Base-by-base conservation (phyloP, 192 early-diverging fungal species). In the Funneliformis geosporum region DNA sequence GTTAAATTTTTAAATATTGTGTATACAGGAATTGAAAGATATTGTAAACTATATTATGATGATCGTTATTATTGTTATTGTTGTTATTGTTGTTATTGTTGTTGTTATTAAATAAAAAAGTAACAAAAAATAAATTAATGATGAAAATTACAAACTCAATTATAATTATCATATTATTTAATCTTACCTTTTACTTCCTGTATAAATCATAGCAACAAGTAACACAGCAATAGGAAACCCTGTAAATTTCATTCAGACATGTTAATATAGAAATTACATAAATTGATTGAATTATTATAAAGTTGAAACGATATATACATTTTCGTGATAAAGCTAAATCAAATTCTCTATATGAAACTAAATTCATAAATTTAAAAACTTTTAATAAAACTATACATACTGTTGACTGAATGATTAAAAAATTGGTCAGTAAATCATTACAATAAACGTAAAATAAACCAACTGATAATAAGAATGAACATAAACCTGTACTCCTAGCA, bases 1-100 rank as follows among this genome's bases (percentile, higher is more conserved):
- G 98, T 99, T 80, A 98, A 82, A 87, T 99, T 99, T 87, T 99
- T 99, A 88, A 98, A 99, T 76, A 99, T 93, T 39, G 98, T 99
- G 81, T 97, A 98, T 44, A 99, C 85, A 18, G 98, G 94, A 73
- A 99, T 96, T 73, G 93, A 89, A 50, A 99, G 89, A 84, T 91
- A 97, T 82, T 97, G 95, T 7, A 99, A 83, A 59, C 85, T 86
- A 73, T 44, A n/a, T 42, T 12, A 28, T 46, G 39, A 28, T 18
- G 12, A 10, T 25, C 59, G 18, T 50, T 40, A 2, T 7, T 28
- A 38, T 23, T 21, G 59, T 9, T 25, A n/a, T 50, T 11, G 2
- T 33, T 33, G 2, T 33, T 33, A 33, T 33, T 33, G 2, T 33
- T 33, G 33, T 33, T 33, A 2, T 33, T 33, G 33, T 33, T 33